Percentiles rank a stretch among this genome's conserved stretches.
Conservation (phyloP, 1,284 basidiomycete genomes). For the Sanghuangporus weigelae region DNA sequence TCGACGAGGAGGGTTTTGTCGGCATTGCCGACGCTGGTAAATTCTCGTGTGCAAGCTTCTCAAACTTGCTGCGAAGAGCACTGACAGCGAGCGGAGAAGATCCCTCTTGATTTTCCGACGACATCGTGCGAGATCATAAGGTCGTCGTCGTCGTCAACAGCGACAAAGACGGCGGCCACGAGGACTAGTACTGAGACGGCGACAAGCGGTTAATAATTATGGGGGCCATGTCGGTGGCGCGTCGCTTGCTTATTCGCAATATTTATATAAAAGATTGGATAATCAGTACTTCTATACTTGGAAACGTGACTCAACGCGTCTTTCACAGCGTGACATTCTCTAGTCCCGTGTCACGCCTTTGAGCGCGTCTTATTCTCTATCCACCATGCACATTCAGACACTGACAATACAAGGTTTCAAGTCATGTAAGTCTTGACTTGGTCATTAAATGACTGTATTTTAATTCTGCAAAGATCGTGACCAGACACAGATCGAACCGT, state of each 20-base stretch:
- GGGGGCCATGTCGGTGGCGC: background rate
- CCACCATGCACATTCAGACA: constrained; percentile 80
- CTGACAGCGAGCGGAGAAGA: constrained; percentile 48
- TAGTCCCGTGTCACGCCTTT: background rate
- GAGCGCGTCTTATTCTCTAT: constrained; percentile 5
- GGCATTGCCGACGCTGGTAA: constrained; percentile 17
- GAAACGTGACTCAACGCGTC: background rate
- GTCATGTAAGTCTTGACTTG: constrained; percentile 59
- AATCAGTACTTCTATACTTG: background rate
- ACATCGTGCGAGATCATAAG: constrained; percentile 14
- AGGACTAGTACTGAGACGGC: background rate
- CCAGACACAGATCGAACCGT: constrained; percentile 79
- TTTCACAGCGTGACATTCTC: background rate
- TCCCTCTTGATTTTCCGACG: constrained; percentile 9
- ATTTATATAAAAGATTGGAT: background rate
- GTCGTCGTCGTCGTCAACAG: background rate
- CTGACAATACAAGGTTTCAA: constrained; percentile 97
- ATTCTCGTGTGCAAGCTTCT: constrained; percentile 31
- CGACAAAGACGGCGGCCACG: background rate
- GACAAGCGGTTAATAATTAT: background rate
- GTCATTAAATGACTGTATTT: background rate
- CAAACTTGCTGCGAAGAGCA: constrained; percentile 62
- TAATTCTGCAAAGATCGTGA: constrained; percentile 53
- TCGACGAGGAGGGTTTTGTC: constrained; percentile 13
- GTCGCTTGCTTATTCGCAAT: background rate